phyloP scores from a whole-genome alignment of 306 rosid genomes.

The Quercus alba region DNA sequence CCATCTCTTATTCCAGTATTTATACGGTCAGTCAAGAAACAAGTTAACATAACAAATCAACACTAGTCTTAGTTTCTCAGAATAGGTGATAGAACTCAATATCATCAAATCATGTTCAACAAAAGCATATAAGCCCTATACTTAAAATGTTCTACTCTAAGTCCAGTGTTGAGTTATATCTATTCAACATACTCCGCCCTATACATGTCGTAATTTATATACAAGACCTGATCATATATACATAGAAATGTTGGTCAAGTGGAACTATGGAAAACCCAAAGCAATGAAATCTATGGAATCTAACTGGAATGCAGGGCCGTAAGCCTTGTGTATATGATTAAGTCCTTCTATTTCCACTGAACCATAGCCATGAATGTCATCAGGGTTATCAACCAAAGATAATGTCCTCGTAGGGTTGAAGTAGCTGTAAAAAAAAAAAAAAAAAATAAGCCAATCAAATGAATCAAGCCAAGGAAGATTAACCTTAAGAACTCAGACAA shows the following conservation, averaged over 20 bases:
- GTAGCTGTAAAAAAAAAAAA: constrained; percentile 31
- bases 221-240: not conserved
- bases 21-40: too few species aligned
- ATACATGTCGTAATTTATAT: not conserved
- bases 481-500: not conserved
- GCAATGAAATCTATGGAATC: not conserved
- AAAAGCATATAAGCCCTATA: not conserved
- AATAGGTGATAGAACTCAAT: not conserved
- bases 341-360: constrained; percentile 17
- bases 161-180: not conserved
- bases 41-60: not conserved
- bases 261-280: not conserved
- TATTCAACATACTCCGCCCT: not conserved
- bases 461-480: not conserved
- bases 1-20: too few species aligned
- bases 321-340: not conserved
- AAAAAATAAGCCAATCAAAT: not conserved
- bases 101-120: not conserved
- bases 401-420: constrained; percentile 33
- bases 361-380: constrained; percentile 24
- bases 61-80: not conserved
- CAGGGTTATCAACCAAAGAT: constrained; percentile 29
- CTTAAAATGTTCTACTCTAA: not conserved
- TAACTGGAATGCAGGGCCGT: not conserved
- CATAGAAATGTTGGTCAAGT: not conserved